Percentiles rank a stretch among this genome's conserved stretches.
Evolutionary conservation across 1,284 basidiomycete species (phyloP).

Genomic region (Porodaedalea pini): DNA sequence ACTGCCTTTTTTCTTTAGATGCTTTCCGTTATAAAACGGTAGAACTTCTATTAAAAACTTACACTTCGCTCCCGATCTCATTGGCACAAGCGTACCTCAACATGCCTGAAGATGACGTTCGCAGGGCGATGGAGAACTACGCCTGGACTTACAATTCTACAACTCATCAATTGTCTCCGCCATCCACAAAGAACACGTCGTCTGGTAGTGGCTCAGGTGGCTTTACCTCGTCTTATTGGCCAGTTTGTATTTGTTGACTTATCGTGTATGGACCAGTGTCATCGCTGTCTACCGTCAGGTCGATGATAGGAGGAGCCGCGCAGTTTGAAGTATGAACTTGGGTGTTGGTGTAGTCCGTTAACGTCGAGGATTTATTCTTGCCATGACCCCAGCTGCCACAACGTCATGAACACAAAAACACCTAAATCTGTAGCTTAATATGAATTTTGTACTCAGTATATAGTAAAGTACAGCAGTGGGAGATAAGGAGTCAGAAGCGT

Average conservation of each 20-base stretch:
- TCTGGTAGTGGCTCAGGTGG: neutral
- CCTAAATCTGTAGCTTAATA: no score
- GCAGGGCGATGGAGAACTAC: constrained; percentile 42
- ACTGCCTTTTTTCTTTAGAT: constrained; percentile 29
- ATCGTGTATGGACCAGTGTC: neutral
- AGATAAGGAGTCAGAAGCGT: no score
- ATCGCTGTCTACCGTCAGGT: neutral
- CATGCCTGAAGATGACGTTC: constrained; percentile 43
- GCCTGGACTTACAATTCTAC: constrained; percentile 51
- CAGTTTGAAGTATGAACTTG: neutral
- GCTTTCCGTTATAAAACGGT: constrained; percentile 55
- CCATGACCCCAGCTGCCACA: no score
- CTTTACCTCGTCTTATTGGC: neutral
- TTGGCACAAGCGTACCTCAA: constrained; percentile 57
- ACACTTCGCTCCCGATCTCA: constrained; percentile 51
- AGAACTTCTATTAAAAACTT: constrained; percentile 53
- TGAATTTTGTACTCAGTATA: no score
- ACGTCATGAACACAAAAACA: no score
- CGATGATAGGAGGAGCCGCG: constrained; percentile 1
- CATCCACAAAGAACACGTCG: neutral
- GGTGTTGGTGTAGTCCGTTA: no score
- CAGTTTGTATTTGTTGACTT: neutral
- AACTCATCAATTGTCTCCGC: constrained; percentile 33
- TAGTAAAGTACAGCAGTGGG: no score
- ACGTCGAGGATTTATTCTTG: no score